phyloP scores from a whole-genome alignment of 192 early-diverging fungal species.

The Rhizophlyctis rosea region DNA sequence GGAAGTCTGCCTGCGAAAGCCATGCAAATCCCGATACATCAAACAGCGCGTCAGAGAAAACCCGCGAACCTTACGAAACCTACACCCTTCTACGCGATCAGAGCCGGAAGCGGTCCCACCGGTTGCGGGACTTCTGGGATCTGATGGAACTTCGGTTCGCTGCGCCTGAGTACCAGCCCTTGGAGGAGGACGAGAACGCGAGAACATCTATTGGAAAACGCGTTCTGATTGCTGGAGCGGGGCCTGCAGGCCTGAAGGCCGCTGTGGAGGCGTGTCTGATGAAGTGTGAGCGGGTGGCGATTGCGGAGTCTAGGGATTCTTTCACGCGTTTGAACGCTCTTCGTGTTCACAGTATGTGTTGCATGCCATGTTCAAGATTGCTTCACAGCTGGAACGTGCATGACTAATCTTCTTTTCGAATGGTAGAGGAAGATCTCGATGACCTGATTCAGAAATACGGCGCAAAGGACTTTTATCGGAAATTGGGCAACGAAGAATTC shows the following conservation, averaged over 20 bases:
- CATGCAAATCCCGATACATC: too few species aligned
- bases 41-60: too few species aligned
- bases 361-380: too few species aligned
- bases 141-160: background rate
- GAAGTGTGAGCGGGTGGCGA: slow-evolving; percentile 9
- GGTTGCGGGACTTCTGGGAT: slow-evolving; percentile 17
- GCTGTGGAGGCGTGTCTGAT: slow-evolving; percentile 17
- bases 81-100: slow-evolving; percentile 19
- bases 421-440: slow-evolving; percentile 19
- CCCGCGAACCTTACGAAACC: slow-evolving; percentile 14
- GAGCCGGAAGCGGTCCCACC: slow-evolving; percentile 9
- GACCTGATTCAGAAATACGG: slow-evolving; percentile 18
- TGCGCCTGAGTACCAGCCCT: background rate
- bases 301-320: slow-evolving; percentile 15
- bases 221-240: slow-evolving; percentile 18
- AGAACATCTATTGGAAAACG: too few species aligned
- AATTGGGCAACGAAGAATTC: slow-evolving; percentile 11
- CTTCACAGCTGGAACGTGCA: too few species aligned
- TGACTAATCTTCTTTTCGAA: too few species aligned
- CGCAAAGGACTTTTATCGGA: slow-evolving; percentile 19
- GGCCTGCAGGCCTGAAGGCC: slow-evolving; percentile 18
- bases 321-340: slow-evolving; percentile 23
- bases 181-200: background rate
- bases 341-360: slow-evolving; percentile 20
- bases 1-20: too few species aligned